Evolutionary conservation across 2,329 filamentous ascomycete species (phyloP), one percentile per base, ranked within the genome.

Genomic region (Orbilia quercus): DNA sequence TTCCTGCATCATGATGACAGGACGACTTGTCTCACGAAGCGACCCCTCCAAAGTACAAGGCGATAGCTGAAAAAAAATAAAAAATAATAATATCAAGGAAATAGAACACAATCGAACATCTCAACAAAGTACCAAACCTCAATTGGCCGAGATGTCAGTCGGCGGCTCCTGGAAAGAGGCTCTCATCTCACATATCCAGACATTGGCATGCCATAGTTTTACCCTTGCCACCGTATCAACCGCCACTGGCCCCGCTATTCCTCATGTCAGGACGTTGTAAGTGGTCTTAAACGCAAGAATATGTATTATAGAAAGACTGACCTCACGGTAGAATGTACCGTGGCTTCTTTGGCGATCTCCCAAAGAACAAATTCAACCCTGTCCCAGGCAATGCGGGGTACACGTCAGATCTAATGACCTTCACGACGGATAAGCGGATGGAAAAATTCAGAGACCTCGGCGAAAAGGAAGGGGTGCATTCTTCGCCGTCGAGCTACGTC

Each of bases 361-460:
- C 90, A 2, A 84, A 83, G 59, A 91, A 92, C 81, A 86, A 88
- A 55, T 87, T 88, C 80, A 93, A 95, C 80, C 82, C 86, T 34
- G 90, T 91, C 1, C 84, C 88, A 2, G 54, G 69, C n/a, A 73
- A 73, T 11, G 18, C 40, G 18, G 69, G 69, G 9, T 73, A 55
- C 18, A 25, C 34, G 11, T 74, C 70, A 77, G 92, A 98, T 76
- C 82, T 94, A 77, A 86, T 90, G 3, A 89, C 90, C 0, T 89
- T 97, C 78, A 96, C 93, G 0, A 96, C 92, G 0, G 94, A 98
- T 80, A 87, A 87, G 9, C 87, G 94, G 51, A 96, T 96, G 91
- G 86, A 88, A 72, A 98, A 98, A 83, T 84, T 90, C 0, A 83
- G 84, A 2, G 89, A 97, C 80, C 81, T 97, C 2, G 89, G 88